Percentiles rank a stretch among this genome's conserved stretches.
phyloP scores from a whole-genome alignment of 208 protist genomes.

The Ichthyophonus hoferi region DNA sequence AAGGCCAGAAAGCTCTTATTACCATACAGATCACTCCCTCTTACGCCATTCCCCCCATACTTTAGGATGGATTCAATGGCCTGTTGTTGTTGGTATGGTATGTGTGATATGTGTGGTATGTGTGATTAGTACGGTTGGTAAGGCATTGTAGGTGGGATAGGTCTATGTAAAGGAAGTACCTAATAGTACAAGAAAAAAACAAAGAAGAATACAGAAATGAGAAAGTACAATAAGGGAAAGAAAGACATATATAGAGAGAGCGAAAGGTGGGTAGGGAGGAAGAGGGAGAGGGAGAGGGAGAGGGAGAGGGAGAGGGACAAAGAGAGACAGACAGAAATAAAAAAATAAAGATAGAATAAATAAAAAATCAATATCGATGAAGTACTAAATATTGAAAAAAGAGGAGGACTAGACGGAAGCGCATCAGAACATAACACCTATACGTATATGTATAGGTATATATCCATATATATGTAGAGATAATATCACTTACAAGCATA shows the following conservation, averaged over 20 bases:
- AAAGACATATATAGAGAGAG: constrained; percentile 6
- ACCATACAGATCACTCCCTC: constrained; percentile 72
- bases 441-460: neutral
- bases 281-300: neutral
- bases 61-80: constrained; percentile 6
- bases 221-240: too few relatives aligned
- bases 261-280: neutral
- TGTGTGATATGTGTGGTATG: too few relatives aligned
- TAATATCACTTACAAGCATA: constrained; percentile 6
- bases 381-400: too few relatives aligned
- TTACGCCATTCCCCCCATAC: constrained; percentile 48
- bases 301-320: neutral
- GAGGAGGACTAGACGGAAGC: too few relatives aligned
- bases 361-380: too few relatives aligned
- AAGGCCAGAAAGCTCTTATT: constrained; percentile 74
- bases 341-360: neutral
- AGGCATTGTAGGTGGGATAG: too few relatives aligned
- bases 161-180: too few relatives aligned
- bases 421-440: too few relatives aligned
- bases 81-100: too few relatives aligned
- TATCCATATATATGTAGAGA: neutral
- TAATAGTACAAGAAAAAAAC: too few relatives aligned
- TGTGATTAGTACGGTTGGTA: too few relatives aligned
- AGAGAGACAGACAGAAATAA: neutral
- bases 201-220: neutral